A percentile compares a stretch with the other conserved stretches of the same genome.
phyloP scores from a whole-genome alignment of 208 protist genomes.

The Leishmania tropica region DNA sequence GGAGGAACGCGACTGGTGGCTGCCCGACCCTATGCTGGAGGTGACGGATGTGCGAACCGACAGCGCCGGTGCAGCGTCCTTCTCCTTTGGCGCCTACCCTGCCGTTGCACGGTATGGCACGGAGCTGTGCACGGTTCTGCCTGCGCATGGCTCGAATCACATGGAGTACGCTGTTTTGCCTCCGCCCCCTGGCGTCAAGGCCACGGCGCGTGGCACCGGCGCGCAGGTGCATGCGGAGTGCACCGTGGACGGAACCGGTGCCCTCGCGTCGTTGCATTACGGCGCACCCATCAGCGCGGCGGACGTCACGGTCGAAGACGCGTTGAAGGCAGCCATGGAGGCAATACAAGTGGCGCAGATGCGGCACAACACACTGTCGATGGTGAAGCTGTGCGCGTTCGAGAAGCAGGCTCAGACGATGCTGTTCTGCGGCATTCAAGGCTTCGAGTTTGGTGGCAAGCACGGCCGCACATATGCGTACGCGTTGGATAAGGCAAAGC shows the following conservation, averaged over 20 bases:
- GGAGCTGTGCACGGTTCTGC: slow-evolving; percentile 65
- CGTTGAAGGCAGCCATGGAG: slow-evolving; percentile 47
- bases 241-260: slow-evolving; percentile 76
- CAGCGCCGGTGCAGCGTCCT: slow-evolving; percentile 33
- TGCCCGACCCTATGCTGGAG: slow-evolving; percentile 75
- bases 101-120: slow-evolving; percentile 65
- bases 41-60: slow-evolving; percentile 52
- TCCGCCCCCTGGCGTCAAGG: slow-evolving; percentile 14
- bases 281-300: slow-evolving; percentile 33
- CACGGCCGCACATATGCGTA: slow-evolving; percentile 87
- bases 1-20: slow-evolving; percentile 84
- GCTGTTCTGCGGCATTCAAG: slow-evolving; percentile 71
- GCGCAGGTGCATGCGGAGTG: slow-evolving; percentile 45
- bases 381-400: slow-evolving; percentile 56
- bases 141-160: slow-evolving; percentile 42
- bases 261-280: slow-evolving; percentile 42
- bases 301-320: slow-evolving; percentile 58
- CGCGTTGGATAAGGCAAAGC: slow-evolving; percentile 77
- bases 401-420: slow-evolving; percentile 73
- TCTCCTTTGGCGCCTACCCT: slow-evolving; percentile 45
- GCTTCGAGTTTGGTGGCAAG: slow-evolving; percentile 77
- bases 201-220: not conserved
- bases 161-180: slow-evolving; percentile 23
- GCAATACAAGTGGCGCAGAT: slow-evolving; percentile 69
- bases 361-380: slow-evolving; percentile 70